Evolutionary conservation across 2,329 filamentous ascomycete genomes (phyloP).

Genomic region (Triangularia setosa): DNA sequence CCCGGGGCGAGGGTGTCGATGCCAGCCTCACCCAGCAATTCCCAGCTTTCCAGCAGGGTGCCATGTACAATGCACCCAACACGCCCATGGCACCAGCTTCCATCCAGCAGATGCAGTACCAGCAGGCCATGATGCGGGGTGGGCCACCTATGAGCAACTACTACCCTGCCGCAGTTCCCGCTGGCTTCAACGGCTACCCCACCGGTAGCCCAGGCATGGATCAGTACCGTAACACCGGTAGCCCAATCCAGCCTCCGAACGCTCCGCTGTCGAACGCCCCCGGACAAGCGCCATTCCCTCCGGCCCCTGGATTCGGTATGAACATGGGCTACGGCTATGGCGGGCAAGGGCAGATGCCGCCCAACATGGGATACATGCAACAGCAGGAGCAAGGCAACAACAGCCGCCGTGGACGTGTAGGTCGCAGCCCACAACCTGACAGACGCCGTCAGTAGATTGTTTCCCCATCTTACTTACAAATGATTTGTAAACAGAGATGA

Average conservation of each 20-base stretch:
- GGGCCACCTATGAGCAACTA: conserved; percentile 54
- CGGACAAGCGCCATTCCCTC: conserved; percentile 42
- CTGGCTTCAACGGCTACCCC: conserved; percentile 52
- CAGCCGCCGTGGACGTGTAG: conserved; percentile 56
- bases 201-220: conserved; percentile 48
- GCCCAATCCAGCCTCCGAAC: conserved; percentile 45
- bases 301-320: conserved; percentile 48
- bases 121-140: conserved; percentile 55
- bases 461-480: not conserved
- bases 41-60: conserved; percentile 47
- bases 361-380: conserved; percentile 49
- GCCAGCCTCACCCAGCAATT: conserved; percentile 45
- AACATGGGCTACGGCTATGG: conserved; percentile 44
- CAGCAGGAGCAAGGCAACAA: conserved; percentile 51
- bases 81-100: conserved; percentile 46
- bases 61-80: conserved; percentile 48
- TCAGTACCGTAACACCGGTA: conserved; percentile 54
- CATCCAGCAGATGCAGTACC: conserved; percentile 56
- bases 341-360: conserved; percentile 42
- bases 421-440: conserved; percentile 36
- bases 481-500: not conserved
- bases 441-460: conserved; percentile 26
- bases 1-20: conserved; percentile 52
- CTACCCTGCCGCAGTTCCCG: conserved; percentile 51
- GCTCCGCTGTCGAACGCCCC: conserved; percentile 41